phyloP scores from a whole-genome alignment of 768 basidiomycete genomes.

The Heimioporus sp. region DNA sequence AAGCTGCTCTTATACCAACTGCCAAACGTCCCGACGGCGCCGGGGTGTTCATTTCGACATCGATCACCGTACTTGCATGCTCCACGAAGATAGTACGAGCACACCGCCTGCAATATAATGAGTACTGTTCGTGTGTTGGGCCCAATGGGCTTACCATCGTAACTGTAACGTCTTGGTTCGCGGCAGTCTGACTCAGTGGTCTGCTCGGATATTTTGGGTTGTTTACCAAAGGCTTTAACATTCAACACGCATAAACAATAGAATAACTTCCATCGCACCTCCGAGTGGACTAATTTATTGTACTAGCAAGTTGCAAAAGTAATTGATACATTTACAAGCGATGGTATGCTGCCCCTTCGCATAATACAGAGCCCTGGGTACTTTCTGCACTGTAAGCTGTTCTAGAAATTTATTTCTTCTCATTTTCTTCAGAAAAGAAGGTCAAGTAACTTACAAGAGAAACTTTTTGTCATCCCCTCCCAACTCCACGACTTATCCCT shows the following conservation, averaged over 20 bases:
- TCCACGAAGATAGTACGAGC: conserved; percentile 62
- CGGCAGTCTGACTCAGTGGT: not conserved
- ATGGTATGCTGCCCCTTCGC: too few species aligned
- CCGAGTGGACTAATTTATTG: too few species aligned
- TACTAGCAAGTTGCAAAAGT: too few species aligned
- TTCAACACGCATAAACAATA: conserved; percentile 18
- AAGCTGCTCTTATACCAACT: conserved; percentile 40
- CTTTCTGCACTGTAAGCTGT: too few species aligned
- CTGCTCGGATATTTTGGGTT: not conserved
- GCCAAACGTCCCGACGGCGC: conserved; percentile 41
- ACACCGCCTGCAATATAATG: conserved; percentile 44
- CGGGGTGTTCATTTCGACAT: conserved; percentile 68
- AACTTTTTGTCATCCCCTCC: too few species aligned
- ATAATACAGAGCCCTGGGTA: too few species aligned
- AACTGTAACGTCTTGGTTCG: not conserved
- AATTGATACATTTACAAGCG: too few species aligned
- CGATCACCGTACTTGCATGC: conserved; percentile 61
- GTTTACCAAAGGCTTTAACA: conserved; percentile 11
- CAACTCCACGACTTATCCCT: too few species aligned
- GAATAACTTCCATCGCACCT: too few species aligned
- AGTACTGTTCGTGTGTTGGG: not conserved
- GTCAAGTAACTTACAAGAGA: too few species aligned
- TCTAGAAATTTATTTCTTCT: too few species aligned
- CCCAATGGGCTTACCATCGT: conserved; percentile 14
- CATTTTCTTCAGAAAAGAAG: too few species aligned